These are phyloP conservation scores for Tripterygium wilfordii DNA, from an alignment of 177 flowering plant species.

Conservation along the genomic window DNA sequence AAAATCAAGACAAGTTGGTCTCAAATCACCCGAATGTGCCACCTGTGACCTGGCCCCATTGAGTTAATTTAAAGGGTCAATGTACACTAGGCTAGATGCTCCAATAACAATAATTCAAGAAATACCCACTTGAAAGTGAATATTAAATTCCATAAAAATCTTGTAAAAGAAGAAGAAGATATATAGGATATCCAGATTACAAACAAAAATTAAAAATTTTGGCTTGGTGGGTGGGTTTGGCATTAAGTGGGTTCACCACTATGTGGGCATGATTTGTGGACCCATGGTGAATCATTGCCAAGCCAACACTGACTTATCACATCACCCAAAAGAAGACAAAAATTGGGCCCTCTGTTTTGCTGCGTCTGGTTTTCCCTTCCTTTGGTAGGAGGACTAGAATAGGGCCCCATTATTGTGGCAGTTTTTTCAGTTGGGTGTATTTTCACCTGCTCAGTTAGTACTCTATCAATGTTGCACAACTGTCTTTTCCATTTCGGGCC, in stretches of 20 bases:
- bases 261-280: slow-evolving; percentile 12
- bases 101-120: too few species aligned
- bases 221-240: slow-evolving; percentile 13
- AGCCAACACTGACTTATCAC: slow-evolving; percentile 9
- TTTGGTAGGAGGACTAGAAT: not conserved
- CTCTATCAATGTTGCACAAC: not conserved
- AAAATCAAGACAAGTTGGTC: too few species aligned
- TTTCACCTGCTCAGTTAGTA: too few species aligned
- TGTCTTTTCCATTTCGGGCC: not conserved
- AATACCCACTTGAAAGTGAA: too few species aligned
- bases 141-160: slow-evolving; percentile 6
- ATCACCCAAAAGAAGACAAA: not conserved
- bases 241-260: slow-evolving; percentile 19
- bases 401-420: slow-evolving; percentile 5
- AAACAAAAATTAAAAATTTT: too few species aligned
- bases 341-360: slow-evolving; percentile 4
- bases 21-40: too few species aligned
- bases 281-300: slow-evolving; percentile 14
- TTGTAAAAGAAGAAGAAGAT: not conserved
- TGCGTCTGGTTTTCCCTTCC: slow-evolving; percentile 15
- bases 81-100: too few species aligned
- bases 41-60: too few species aligned
- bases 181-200: slow-evolving; percentile 6
- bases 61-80: too few species aligned
- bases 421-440: slow-evolving; percentile 27